Base-by-base conservation (phyloP, 805 yeast genomes). In the Sugiyamaella valdiviana region DNA sequence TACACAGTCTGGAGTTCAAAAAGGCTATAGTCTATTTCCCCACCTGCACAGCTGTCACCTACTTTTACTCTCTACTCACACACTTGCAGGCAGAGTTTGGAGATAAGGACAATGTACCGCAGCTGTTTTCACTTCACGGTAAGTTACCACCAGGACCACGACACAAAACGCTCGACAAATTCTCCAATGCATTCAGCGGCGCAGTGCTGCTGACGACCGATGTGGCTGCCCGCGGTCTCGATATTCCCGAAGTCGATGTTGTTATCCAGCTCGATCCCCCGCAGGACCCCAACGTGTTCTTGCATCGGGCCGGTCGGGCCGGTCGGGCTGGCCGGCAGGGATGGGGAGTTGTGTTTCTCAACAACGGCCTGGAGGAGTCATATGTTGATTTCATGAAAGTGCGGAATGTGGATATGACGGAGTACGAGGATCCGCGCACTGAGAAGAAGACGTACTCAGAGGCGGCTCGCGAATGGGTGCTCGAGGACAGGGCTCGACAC, bases 211-310 rank as follows among this genome's bases (percentile, higher is more conserved):
- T 93, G 66, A 89, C 99, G 1, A 93, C 99, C 0, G 99, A 93
- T 72, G 96, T 93, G n/a, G 97, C 99, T 0, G 96, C 98, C 0
- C 76, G 99, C 62, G 99, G 99, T 39, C 78, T 93, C 19, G 99
- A 93, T 69, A 83, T 93, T 23, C 95, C 96, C 0, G 93, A 90
- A 46, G 97, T 93, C 7, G 98, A 93, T 60, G 67, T 90, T 21
- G 98, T 91, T 2, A 69, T 93, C n/a, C 99, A 93, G 63, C 57
- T 91, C 20, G 98, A 93, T 55, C 95, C 98, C 1, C 99, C 99
- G 1, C 80, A 88, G 0, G 96, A 90, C 56, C 87, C 97, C 0
- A 95, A 85, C 60, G 79, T 88, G 62, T 93, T 91, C 61, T 74
- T 91, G 39, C 99, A 93, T 64, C 76, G 99, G 62, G 85, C 91